Base-by-base conservation (phyloP, 805 yeast species). In the Saccharomyces jurei region DNA sequence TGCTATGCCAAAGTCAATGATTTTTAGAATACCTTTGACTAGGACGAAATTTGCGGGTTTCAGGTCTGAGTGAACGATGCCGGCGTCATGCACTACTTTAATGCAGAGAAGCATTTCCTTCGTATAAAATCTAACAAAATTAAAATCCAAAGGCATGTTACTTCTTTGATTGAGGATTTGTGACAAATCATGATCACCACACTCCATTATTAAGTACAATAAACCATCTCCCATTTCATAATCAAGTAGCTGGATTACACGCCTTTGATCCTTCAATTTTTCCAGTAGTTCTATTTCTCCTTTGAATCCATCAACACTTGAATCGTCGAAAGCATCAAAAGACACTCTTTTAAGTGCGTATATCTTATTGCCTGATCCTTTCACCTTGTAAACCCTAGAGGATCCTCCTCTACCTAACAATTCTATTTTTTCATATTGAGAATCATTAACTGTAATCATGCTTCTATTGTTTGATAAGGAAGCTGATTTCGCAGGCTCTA, bases 1-100 rank as follows among this genome's bases (percentile, higher is more conserved):
- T n/a, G 98, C 89, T 50, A 87, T 87, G 14, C 99, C 99, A 77
- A 92, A 94, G 71, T 92, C 99, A 57, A 92, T 92, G 46, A 92
- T 81, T 66, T 92, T 92, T 60, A 92, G 73, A 50, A 81, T 76
- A 0, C 98, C 98, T 63, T 81, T 81, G 5, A 92, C 97, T 63
- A 86, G 82, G 27, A 87, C 76, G 68, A 87, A 87, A 61, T 84
- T 84, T 0, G 85, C 86, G 11, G 86, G 86, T 61, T 81, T 81
- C 60, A 87, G 75, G 65, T 87, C 95, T 6, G 91, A 84, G 65
- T 87, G 95, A 30, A 91, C 96, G 55, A 91, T 84, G 14, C 87
- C 97, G 10, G 85, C 81, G 56, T 79, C 79, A 69, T 91, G 98
- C n/a, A 91, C 97, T 4, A 89, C 91, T 56, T 81, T 74, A 2